Evolutionary conservation across 1,284 basidiomycete species (phyloP).

Genomic region (Pulchroboletus neoregius): DNA sequence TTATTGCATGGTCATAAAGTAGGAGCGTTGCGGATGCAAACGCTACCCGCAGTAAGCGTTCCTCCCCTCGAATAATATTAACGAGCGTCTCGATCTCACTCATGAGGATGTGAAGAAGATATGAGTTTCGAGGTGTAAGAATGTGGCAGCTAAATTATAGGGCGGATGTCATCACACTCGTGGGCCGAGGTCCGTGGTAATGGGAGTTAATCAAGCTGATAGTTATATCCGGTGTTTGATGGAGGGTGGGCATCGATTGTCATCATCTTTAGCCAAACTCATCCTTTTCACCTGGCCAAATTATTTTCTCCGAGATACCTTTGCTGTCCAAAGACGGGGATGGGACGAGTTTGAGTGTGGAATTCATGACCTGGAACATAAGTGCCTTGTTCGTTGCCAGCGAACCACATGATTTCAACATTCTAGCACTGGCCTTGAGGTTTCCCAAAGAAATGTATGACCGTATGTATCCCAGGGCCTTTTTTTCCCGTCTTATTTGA

Average conservation of each 20-base stretch:
- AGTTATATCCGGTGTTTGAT: not conserved
- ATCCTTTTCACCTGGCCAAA: no score
- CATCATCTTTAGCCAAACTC: not conserved
- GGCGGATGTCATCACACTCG: not conserved
- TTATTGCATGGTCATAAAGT: slow-evolving; percentile 24
- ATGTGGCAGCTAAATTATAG: slow-evolving; percentile 4
- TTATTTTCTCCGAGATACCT: no score
- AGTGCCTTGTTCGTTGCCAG: no score
- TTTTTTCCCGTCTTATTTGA: no score
- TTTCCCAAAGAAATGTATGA: no score
- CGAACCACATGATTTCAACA: no score
- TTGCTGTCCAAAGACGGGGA: not conserved
- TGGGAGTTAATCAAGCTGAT: not conserved
- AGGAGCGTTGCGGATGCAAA: slow-evolving; percentile 16
- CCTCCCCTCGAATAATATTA: not conserved
- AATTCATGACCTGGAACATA: no score
- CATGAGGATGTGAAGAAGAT: slow-evolving; percentile 6
- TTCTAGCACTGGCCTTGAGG: no score
- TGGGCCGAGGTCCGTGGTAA: no score
- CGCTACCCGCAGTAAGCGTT: not conserved
- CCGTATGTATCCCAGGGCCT: no score
- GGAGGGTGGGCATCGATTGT: not conserved
- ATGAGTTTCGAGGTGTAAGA: not conserved
- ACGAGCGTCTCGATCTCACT: not conserved
- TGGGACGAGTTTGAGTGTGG: not conserved